Evolutionary conservation across 495 filamentous ascomycete genomes (phyloP).

Genomic region (Podospora pseudopauciseta): DNA sequence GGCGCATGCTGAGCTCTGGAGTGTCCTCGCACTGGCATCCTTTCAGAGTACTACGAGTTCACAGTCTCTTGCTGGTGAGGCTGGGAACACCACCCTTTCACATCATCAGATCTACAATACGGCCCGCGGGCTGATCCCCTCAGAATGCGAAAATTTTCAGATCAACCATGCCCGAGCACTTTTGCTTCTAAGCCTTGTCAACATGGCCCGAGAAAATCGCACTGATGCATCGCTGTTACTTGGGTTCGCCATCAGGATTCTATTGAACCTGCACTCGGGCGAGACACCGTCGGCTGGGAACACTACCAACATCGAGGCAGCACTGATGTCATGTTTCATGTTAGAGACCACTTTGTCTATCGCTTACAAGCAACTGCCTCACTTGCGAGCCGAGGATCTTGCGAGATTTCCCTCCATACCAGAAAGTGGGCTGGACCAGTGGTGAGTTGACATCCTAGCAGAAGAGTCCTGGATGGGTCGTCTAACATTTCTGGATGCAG

Average conservation of each 20-base stretch:
- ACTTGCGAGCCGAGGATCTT: slow-evolving; percentile 51
- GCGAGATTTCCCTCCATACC: slow-evolving; percentile 44
- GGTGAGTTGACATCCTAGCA: slow-evolving; percentile 21
- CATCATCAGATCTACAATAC: slow-evolving; percentile 52
- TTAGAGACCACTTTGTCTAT: slow-evolving; percentile 62
- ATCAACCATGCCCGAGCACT: slow-evolving; percentile 63
- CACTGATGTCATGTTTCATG: slow-evolving; percentile 60
- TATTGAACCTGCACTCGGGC: slow-evolving; percentile 43
- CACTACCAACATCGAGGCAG: slow-evolving; percentile 43
- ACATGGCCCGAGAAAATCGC: slow-evolving; percentile 53
- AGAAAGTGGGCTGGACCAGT: slow-evolving; percentile 68
- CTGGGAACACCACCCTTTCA: not conserved
- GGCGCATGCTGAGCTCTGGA: slow-evolving; percentile 63
- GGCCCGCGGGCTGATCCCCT: slow-evolving; percentile 58
- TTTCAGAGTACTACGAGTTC: slow-evolving; percentile 44
- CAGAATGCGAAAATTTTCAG: slow-evolving; percentile 54
- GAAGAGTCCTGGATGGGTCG: too few relatives aligned
- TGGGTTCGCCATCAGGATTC: slow-evolving; percentile 59
- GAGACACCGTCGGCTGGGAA: slow-evolving; percentile 30
- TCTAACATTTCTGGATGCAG: not conserved
- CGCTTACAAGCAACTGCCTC: slow-evolving; percentile 50
- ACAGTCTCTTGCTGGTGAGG: slow-evolving; percentile 10
- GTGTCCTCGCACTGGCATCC: slow-evolving; percentile 54
- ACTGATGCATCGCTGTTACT: slow-evolving; percentile 58
- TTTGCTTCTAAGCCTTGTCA: slow-evolving; percentile 57